phyloP scores from a whole-genome alignment of 495 filamentous ascomycete genomes.

The Penicillium robsamsonii region DNA sequence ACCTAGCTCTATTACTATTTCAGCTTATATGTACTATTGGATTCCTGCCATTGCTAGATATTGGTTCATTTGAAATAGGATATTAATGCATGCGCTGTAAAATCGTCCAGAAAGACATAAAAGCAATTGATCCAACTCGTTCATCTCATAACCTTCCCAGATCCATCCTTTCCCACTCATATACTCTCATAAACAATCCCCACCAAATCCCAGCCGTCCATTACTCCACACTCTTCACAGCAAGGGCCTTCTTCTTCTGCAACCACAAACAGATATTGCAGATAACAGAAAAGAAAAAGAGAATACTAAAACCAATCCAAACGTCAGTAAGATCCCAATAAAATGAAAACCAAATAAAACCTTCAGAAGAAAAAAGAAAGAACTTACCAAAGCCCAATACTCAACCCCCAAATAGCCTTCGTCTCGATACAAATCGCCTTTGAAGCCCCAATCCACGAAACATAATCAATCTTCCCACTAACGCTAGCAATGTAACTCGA shows the following conservation, averaged over 20 bases:
- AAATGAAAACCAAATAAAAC: no score
- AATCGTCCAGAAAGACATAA: neutral
- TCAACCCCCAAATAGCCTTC: constrained; percentile 86
- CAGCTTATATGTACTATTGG: no score
- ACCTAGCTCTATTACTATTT: no score
- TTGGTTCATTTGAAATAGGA: neutral
- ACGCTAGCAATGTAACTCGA: constrained; percentile 38
- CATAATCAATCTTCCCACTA: constrained; percentile 51
- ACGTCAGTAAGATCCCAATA: constrained; percentile 3
- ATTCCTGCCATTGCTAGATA: no score
- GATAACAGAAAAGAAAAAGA: constrained; percentile 66
- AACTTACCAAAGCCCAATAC: constrained; percentile 72
- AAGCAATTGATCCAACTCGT: neutral
- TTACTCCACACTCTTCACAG: constrained; percentile 24
- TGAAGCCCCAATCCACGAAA: constrained; percentile 60
- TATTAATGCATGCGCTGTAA: constrained; percentile 6
- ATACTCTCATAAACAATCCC: neutral
- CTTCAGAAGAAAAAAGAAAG: neutral
- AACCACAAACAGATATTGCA: constrained; percentile 60
- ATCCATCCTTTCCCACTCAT: neutral
- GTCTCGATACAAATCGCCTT: constrained; percentile 77
- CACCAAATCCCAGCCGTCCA: neutral
- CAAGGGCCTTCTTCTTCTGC: constrained; percentile 47
- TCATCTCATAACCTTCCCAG: neutral
- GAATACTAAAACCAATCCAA: constrained; percentile 44